These are phyloP conservation scores for Corinectria fuckeliana DNA, from an alignment of 2,329 filamentous ascomycete species.

Conservation along the genomic window DNA sequence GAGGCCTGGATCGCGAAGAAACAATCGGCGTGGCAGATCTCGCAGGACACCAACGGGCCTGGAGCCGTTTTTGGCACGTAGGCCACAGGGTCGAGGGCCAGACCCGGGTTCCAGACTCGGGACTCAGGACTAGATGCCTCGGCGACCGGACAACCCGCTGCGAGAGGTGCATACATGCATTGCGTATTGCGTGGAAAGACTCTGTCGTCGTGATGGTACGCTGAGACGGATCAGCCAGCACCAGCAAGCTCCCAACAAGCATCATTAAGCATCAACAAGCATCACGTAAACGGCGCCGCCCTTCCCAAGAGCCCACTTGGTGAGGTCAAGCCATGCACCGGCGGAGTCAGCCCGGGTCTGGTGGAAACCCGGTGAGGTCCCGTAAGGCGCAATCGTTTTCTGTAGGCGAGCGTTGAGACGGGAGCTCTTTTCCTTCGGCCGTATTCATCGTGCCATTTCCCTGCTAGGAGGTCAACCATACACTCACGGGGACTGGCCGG, in stretches of 20 bases:
- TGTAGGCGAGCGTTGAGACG: slow-evolving; percentile 3
- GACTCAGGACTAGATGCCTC: background rate
- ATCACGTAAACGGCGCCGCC: slow-evolving; percentile 19
- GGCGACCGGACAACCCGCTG: background rate
- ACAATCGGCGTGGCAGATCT: slow-evolving; percentile 13
- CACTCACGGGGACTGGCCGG: background rate
- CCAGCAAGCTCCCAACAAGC: too few species aligned
- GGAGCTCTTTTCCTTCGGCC: background rate
- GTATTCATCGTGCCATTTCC: background rate
- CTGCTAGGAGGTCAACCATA: background rate
- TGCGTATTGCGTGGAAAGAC: background rate
- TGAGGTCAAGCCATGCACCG: slow-evolving; percentile 22
- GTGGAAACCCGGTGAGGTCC: background rate
- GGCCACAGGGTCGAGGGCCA: slow-evolving; percentile 1
- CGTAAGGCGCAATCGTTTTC: slow-evolving; percentile 8
- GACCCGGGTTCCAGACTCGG: background rate
- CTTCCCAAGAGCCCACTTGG: slow-evolving; percentile 14
- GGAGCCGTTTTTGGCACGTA: slow-evolving; percentile 7
- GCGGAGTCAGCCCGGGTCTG: slow-evolving; percentile 18
- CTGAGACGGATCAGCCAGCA: background rate
- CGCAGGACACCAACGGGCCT: slow-evolving; percentile 4
- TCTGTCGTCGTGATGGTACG: slow-evolving; percentile 1
- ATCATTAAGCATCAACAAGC: slow-evolving; percentile 18
- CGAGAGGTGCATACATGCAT: background rate
- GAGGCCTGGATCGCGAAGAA: slow-evolving; percentile 10